Base-by-base conservation (phyloP, 2,329 filamentous ascomycete genomes). In the Epichloe gansuensis region DNA sequence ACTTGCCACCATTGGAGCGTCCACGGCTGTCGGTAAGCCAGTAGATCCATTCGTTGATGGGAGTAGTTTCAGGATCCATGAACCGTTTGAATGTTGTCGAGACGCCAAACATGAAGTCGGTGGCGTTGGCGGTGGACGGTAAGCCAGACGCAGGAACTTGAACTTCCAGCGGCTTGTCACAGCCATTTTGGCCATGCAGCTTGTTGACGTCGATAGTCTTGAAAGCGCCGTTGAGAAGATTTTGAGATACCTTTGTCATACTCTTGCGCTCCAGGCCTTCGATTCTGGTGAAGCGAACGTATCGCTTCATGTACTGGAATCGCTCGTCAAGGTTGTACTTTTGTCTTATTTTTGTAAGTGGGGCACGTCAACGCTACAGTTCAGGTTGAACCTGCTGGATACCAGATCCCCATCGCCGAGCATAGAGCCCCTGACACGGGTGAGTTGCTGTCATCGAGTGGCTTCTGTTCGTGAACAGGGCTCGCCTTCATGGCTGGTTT, bases 1-100 rank as follows among this genome's bases (percentile, higher is more conserved):
- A 66, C 62, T 80, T 79, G 45, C 72, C 78, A 17, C 78, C 78
- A 57, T 81, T 81, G 35, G 76, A 77, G 50, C 71, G 67, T 45
- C 77, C 77, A 47, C 72, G 70, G 54, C 75, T 73, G 60, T 81
- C 75, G 3, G 78, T 81, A 54, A 81, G 68, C 78, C 78, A 81
- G 63, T 76, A 80, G 5, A 75, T 72, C 78, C 78, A 81, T 61
- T 81, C 78, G 56, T 75, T 74, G 49, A 80, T 73, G 0, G 77
- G 75, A 50, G 69, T 75, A 2, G 74, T 79, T 51, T 70, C 69
- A 0, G 71, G 66, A 56, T 77, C 73, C 60, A 67, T 75, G 58
- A 81, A 75, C 53, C 77, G 69, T 57, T 74, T 69, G 65, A 76
- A 80, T 2, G 77, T 80, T 8, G 78, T 81, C 1, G 78, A 81